Evolutionary conservation across 2,329 filamentous ascomycete species (phyloP), one percentile per base, ranked within the genome.

Genomic region (Cordyceps cateniannulata): DNA sequence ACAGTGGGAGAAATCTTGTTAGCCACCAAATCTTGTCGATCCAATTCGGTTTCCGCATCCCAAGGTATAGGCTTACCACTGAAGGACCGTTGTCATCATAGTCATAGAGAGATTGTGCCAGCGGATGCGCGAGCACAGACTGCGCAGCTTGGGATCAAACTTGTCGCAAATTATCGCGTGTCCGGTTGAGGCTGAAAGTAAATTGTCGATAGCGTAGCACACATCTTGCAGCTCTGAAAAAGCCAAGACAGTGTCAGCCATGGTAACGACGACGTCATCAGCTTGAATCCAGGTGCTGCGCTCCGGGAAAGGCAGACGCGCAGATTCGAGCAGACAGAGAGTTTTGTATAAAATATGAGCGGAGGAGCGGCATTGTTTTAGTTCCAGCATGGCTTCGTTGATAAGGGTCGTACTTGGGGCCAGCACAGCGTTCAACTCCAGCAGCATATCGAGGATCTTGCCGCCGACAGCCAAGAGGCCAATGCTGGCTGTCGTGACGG

Each of bases 101-200:
- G 71, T 72, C 65, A 75, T 73, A n/a, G 72, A 74, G 22, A 75
- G 65, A 51, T 72, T 73, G 65, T 74, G 73, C 71, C 71, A 75
- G 32, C 70, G 69, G 9, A 75, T 69, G 6, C 73, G 67, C 2
- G 70, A 68, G 51, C 69, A 73, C 5, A 75, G 64, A 6, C 62
- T 67, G 29, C 72, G 65, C 32, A 64, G 63, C 64, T 69, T 69
- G 12, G 38, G 60, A 5, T 62, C 60, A 20, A 59, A 62, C 22
- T 62, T 53, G 24, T 59, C 42, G 60, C 58, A 64, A 50, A 67
- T 61, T 12, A 54, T 55, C 12, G 64, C 53, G 51, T 51, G 59
- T 10, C 62, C 68, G 18, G 66, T 62, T 5, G 63, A 66, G 9
- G 64, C 62, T 5, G 55, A 44, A 24, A 68, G 63, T 32, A 68